These are phyloP conservation scores for Xylaria sp. DNA, from an alignment of 2,329 filamentous ascomycete genomes.

Conservation along the genomic window DNA sequence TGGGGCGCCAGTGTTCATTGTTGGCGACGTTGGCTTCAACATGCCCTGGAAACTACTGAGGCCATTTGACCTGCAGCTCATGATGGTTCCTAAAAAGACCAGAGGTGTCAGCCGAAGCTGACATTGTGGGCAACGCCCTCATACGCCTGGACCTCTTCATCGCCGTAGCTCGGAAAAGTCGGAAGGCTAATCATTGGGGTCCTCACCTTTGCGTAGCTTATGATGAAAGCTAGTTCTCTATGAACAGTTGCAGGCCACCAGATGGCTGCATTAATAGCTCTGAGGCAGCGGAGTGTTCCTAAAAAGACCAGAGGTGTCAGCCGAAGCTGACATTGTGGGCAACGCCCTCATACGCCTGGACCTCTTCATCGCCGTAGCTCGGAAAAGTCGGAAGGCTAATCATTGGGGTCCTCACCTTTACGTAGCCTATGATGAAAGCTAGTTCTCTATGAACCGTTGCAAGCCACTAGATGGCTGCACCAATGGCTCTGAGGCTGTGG, in stretches of 20 bases:
- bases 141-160: not conserved
- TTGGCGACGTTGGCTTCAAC: slow-evolving; percentile 1
- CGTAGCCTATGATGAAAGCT: not conserved
- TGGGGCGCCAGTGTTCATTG: slow-evolving; percentile 2
- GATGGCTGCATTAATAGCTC: not conserved
- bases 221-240: not conserved
- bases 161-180: not conserved
- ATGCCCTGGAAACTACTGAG: slow-evolving; percentile 1
- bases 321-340: too few relatives aligned
- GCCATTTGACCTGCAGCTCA: not conserved
- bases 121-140: not conserved
- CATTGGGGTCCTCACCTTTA: too few relatives aligned
- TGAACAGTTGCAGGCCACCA: not conserved
- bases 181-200: not conserved
- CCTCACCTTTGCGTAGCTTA: not conserved
- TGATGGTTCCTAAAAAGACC: not conserved
- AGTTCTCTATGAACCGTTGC: not conserved
- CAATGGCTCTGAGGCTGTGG: not conserved
- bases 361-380: too few relatives aligned
- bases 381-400: too few relatives aligned
- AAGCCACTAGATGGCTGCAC: not conserved
- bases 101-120: not conserved
- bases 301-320: too few relatives aligned
- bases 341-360: too few relatives aligned
- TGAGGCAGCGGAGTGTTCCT: not conserved